Base-by-base conservation (phyloP, 345 rosid species). In the Pelargonium nanum region DNA sequence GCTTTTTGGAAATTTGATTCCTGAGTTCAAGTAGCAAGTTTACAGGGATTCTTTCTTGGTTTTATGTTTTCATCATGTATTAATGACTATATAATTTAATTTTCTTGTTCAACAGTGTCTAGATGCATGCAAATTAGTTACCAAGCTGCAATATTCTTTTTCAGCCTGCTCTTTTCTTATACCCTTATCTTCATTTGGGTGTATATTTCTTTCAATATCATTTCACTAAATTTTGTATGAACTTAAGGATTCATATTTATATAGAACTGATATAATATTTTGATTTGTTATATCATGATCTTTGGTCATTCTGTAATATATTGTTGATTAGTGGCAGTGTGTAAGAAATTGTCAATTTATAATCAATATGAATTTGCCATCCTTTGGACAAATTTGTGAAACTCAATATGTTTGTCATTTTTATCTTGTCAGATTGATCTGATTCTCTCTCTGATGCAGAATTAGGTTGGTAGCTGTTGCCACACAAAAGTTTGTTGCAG, bases 401-500 rank as follows among this genome's bases (percentile, higher is more conserved):
- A 34, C 45, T 4, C 6, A 34, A 9, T 3, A 34, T 34, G 45
- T 34, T 21, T 55, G 24, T 22, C 24, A 22, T 55, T 55, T 22
- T 15, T 1, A 22, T 24, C 57, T 2, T 55, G 23, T 17, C 25
- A 13, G 57, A 19, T n/a, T 6, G n/a, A 16, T 28, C 60, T 17
- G 17, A 21, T 28, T 48, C 24, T 23, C 17, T 56, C n/a, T 58
- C 54, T 65, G 65, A 34, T 75, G 70, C 91, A 93, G 97, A 67
- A 72, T 80, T 65, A 82, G 97, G 79, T 76, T 93, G 67, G 90
- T 89, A 25, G 94, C 99, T 64, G 89, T 93, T 71, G 99, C 97
- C 34, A 93, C 99, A 12, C 99, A 89, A 69, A 93, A 93, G 77
- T 93, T 89, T 22, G 90, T 93, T 63, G 72, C 97, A 9, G 99